Conservation (phyloP, 495 filamentous ascomycete genomes). For the Annulohypoxylon nitens region DNA sequence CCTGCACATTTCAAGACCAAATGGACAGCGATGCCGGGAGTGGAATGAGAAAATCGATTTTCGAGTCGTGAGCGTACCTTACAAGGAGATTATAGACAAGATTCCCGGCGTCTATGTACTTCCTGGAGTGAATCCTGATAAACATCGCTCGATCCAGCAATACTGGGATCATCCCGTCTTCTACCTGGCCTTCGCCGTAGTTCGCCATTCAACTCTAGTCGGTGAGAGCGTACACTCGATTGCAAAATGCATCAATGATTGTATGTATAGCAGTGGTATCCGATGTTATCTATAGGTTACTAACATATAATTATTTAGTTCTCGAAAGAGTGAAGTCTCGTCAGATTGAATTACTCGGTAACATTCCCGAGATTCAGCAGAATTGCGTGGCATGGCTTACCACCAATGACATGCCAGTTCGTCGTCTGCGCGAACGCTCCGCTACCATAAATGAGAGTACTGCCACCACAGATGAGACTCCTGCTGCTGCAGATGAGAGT, state of each 20-base stretch:
- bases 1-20: constrained; percentile 45
- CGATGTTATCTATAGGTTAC: neutral
- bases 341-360: constrained; percentile 34
- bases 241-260: constrained; percentile 6
- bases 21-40: constrained; percentile 36
- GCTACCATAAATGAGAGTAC: neutral
- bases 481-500: too few relatives aligned
- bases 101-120: constrained; percentile 40
- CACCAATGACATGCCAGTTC: constrained; percentile 34
- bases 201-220: neutral
- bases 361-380: constrained; percentile 16
- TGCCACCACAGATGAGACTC: too few relatives aligned
- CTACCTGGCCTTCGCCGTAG: constrained; percentile 37
- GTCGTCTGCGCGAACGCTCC: neutral
- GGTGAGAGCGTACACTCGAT: neutral
- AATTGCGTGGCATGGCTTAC: constrained; percentile 35
- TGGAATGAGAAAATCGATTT: constrained; percentile 34
- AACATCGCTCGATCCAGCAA: constrained; percentile 29
- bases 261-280: constrained; percentile 30
- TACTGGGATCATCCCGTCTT: constrained; percentile 18
- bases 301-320: constrained; percentile 41
- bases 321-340: constrained; percentile 25
- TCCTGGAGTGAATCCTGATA: constrained; percentile 38
- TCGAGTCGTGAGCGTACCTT: neutral
- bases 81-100: neutral